phyloP scores from a whole-genome alignment of 192 early-diverging fungal genomes.

The Coemansia sp. region DNA sequence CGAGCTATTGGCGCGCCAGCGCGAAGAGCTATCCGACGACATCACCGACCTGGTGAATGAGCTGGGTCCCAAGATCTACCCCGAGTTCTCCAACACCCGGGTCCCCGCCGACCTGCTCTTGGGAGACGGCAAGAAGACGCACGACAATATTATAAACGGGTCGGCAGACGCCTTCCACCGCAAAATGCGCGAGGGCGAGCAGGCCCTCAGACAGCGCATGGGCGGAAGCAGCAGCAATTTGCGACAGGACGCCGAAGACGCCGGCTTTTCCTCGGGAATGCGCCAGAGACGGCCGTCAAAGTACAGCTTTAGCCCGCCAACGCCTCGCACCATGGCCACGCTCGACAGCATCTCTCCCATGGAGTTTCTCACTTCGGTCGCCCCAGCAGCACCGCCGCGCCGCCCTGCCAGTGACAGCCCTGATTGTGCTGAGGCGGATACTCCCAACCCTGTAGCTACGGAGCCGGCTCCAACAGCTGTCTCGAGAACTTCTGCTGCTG shows the following conservation, averaged over 20 bases:
- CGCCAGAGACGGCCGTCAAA: conserved; percentile 16
- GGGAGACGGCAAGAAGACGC: conserved; percentile 17
- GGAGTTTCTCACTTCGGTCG: conserved; percentile 37
- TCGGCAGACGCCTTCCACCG: conserved; percentile 34
- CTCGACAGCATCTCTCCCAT: conserved; percentile 55
- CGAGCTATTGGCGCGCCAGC: conserved; percentile 64
- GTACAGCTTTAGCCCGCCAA: conserved; percentile 51
- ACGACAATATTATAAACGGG: conserved; percentile 30
- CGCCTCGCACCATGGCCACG: conserved; percentile 50
- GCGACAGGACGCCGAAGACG: not conserved
- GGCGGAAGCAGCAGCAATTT: conserved; percentile 1
- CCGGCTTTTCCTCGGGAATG: not conserved
- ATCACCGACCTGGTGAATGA: conserved; percentile 84
- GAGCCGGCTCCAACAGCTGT: not conserved
- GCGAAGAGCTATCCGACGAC: conserved; percentile 72
- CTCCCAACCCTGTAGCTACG: not conserved
- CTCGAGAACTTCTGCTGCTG: not conserved
- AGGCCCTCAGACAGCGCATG: conserved; percentile 38
- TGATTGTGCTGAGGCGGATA: not conserved
- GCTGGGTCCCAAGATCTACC: conserved; percentile 76
- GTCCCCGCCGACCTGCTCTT: conserved; percentile 19
- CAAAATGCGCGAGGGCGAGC: conserved; percentile 37
- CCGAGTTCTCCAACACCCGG: conserved; percentile 62
- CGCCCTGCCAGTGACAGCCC: not conserved
- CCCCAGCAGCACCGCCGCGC: conserved; percentile 1